Conservation (phyloP, 768 basidiomycete species). For the Panaeolus cyanescens region DNA sequence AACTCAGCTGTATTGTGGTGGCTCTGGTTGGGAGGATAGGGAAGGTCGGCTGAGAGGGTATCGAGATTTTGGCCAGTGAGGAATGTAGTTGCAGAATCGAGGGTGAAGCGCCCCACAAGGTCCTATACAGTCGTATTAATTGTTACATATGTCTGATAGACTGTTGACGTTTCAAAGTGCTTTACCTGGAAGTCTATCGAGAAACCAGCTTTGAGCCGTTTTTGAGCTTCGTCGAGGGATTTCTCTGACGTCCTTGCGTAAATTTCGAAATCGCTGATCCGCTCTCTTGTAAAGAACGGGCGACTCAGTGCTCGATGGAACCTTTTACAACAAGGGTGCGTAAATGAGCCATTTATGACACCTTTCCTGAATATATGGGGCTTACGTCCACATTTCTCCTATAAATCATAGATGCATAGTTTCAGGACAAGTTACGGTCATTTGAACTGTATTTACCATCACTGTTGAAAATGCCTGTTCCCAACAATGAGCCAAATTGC, state of each 20-base stretch:
- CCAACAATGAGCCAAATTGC: conserved; percentile 42
- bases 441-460: conserved; percentile 41
- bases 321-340: conserved; percentile 23
- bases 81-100: conserved; percentile 67
- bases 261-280: conserved; percentile 62
- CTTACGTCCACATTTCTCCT: conserved; percentile 77
- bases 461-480: conserved; percentile 60
- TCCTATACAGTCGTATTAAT: conserved; percentile 39
- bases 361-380: not conserved
- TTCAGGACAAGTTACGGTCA: not conserved
- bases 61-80: conserved; percentile 56
- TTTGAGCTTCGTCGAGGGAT: conserved; percentile 45
- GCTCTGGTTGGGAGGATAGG: conserved; percentile 42
- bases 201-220: conserved; percentile 44
- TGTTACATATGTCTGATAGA: conserved; percentile 47
- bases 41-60: conserved; percentile 49
- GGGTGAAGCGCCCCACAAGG: conserved; percentile 52
- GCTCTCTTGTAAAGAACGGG: conserved; percentile 68
- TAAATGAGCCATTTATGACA: not conserved
- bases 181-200: conserved; percentile 63
- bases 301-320: conserved; percentile 70
- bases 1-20: conserved; percentile 24
- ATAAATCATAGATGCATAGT: not conserved
- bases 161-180: not conserved
- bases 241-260: conserved; percentile 56